phyloP scores from a whole-genome alignment of 202 grass and related monocot species.

The Eragrostis tef region DNA sequence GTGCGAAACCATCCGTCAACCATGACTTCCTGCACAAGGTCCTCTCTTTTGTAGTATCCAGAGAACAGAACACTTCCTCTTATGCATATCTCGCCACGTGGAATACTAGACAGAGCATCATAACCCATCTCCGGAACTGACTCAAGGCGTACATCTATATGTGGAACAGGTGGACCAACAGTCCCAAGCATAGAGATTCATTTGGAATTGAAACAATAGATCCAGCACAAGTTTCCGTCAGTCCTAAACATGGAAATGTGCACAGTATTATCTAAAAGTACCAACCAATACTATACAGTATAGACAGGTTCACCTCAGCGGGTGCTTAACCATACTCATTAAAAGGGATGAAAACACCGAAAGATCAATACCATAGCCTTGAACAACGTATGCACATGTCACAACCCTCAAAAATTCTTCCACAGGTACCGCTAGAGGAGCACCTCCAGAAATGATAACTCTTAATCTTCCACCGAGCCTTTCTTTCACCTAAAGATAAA shows the following conservation, averaged over 20 bases:
- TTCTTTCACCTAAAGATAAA: constrained; percentile 79
- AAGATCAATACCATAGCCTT: constrained; percentile 81
- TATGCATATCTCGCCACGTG: constrained; percentile 81
- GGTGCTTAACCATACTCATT: not conserved
- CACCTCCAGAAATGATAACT: constrained; percentile 77
- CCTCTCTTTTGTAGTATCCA: constrained; percentile 90
- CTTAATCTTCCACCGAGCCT: constrained; percentile 78
- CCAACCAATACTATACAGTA: not conserved
- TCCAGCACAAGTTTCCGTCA: constrained; percentile 82
- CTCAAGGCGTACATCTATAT: constrained; percentile 74
- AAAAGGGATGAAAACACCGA: not conserved
- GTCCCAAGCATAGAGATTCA: constrained; percentile 77
- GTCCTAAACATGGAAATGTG: constrained; percentile 56
- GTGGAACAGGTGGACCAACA: constrained; percentile 70
- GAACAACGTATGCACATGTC: constrained; percentile 80
- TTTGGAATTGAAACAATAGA: constrained; percentile 77
- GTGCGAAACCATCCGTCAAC: constrained; percentile 96
- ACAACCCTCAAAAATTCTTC: constrained; percentile 93
- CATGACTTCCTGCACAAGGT: constrained; percentile 75
- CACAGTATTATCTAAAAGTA: constrained; percentile 21
- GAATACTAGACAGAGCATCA: constrained; percentile 63
- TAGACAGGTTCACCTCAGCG: not conserved
- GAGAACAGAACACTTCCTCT: constrained; percentile 79
- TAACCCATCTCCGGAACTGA: constrained; percentile 95
- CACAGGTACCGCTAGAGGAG: constrained; percentile 75